Base-by-base conservation (phyloP, 345 rosid genomes). In the Fremontodendron californicum region DNA sequence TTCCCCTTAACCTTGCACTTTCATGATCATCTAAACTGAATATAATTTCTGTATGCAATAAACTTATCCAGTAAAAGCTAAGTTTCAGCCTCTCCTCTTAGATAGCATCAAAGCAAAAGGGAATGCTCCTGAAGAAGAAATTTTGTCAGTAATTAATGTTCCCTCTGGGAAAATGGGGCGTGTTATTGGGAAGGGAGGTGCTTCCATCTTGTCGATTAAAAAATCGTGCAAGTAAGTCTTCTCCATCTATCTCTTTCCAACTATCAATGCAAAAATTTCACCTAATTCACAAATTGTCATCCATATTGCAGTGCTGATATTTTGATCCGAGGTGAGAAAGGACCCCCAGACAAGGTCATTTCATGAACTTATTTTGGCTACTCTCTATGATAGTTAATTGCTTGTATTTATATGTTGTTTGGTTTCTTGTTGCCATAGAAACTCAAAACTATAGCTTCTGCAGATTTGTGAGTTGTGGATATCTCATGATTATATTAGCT, bases 101-200 rank as follows among this genome's bases (percentile, higher is more conserved):
- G 99, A 89, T 81, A 80, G 81, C 81, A 76, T 90, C 71, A 70
- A 52, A 70, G 80, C 61, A 5, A 90, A 84, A 46, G 91, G 82
- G 19, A 63, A 84, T 77, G 78, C 73, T 75, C 87, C 82, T 0
- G 97, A 93, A 77, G 91, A 87, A 84, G 97, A 95, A 85, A 87
- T 89, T 52, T 90, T 90, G 27, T 93, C 97, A n/a, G 88, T 92
- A 70, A 89, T 95, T 78, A 85, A 86, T 71, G 97, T 95, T 39
- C 99, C 97, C 33, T 89, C 87, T 1, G 97, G 97, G 74, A 87
- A 86, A 82, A 95, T 95, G 99, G 99, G 99, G 15, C 81, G 83
- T 74, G 73, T 95, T 84, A 95, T 93, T 79, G 99, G 98, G 70
- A 90, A 85, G 80, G 87, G 89, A 82, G 99, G 98, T 78, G 80